These are phyloP conservation scores for Nakazawaea holstii DNA, from an alignment of 805 yeast species.

Conservation along the genomic window DNA sequence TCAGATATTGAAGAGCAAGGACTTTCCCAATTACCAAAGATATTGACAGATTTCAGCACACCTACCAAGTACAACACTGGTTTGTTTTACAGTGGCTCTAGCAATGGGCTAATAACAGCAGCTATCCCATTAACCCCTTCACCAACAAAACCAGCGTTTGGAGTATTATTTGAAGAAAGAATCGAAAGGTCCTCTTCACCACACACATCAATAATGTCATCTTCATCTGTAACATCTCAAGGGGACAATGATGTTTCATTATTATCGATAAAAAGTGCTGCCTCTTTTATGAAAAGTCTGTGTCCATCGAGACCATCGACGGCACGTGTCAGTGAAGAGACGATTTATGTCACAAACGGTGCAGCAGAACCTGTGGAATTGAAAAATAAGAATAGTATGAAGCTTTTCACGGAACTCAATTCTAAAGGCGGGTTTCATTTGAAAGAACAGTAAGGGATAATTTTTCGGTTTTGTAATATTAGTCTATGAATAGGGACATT, in stretches of 20 bases:
- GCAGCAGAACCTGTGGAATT: not conserved
- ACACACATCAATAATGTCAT: not conserved
- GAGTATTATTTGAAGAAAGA: not conserved
- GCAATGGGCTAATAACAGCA: constrained; percentile 4
- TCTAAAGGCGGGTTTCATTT: no score
- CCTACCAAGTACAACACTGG: constrained; percentile 9
- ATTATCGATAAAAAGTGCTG: not conserved
- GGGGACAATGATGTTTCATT: not conserved
- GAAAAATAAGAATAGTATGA: not conserved
- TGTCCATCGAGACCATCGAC: constrained; percentile 3
- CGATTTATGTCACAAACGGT: not conserved
- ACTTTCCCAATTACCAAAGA: constrained; percentile 1
- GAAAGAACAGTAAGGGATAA: not conserved
- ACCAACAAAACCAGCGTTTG: constrained; percentile 10
- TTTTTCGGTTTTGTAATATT: not conserved
- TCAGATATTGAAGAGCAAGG: not conserved
- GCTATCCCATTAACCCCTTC: constrained; percentile 8
- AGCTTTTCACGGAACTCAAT: not conserved
- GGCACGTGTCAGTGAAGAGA: constrained; percentile 4
- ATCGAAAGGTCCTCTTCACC: not conserved
- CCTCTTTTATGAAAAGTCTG: not conserved
- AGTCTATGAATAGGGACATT: no score
- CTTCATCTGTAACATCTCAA: not conserved
- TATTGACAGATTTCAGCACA: constrained; percentile 1
- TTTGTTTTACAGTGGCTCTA: constrained; percentile 5